phyloP scores from a whole-genome alignment of 441 rosid species.

The Populus hybrid region DNA sequence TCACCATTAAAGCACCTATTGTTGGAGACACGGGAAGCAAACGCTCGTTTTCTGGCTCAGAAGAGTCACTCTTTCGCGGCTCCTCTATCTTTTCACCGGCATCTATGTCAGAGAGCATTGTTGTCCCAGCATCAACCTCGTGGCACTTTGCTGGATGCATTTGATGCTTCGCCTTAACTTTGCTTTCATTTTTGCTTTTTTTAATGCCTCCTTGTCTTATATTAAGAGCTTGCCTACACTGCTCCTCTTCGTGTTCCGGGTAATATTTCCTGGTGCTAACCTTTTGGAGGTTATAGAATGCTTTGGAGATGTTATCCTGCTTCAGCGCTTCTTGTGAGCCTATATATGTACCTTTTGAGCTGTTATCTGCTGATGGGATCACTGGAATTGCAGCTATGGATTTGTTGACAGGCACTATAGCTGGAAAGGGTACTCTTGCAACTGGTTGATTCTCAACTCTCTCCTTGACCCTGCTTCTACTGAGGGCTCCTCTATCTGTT shows the following conservation, averaged over 20 bases:
- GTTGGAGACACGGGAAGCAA: conserved; percentile 38
- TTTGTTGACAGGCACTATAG: conserved; percentile 66
- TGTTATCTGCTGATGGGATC: conserved; percentile 45
- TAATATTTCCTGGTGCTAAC: conserved; percentile 44
- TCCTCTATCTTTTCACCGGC: conserved; percentile 39
- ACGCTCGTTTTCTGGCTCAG: conserved; percentile 71
- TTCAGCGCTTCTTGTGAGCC: conserved; percentile 32
- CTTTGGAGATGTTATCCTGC: conserved; percentile 43
- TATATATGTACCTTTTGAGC: conserved; percentile 18
- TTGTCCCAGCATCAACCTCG: conserved; percentile 45
- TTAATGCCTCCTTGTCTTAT: conserved; percentile 74
- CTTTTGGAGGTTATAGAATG: conserved; percentile 54
- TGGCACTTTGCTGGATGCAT: conserved; percentile 44
- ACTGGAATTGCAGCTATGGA: conserved; percentile 43
- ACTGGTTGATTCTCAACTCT: conserved; percentile 50
- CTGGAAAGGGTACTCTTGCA: conserved; percentile 76
- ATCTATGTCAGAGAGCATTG: conserved; percentile 46
- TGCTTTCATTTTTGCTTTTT: conserved; percentile 63
- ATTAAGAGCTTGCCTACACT: conserved; percentile 68
- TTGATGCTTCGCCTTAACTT: conserved; percentile 61
- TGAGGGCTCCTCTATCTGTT: conserved; percentile 69
- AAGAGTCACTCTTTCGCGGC: conserved; percentile 54
- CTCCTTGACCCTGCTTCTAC: conserved; percentile 60
- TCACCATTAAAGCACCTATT: conserved; percentile 36
- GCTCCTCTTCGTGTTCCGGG: conserved; percentile 75